phyloP scores from a whole-genome alignment of 2,329 filamentous ascomycete genomes.

The Peltaster fructicola region DNA sequence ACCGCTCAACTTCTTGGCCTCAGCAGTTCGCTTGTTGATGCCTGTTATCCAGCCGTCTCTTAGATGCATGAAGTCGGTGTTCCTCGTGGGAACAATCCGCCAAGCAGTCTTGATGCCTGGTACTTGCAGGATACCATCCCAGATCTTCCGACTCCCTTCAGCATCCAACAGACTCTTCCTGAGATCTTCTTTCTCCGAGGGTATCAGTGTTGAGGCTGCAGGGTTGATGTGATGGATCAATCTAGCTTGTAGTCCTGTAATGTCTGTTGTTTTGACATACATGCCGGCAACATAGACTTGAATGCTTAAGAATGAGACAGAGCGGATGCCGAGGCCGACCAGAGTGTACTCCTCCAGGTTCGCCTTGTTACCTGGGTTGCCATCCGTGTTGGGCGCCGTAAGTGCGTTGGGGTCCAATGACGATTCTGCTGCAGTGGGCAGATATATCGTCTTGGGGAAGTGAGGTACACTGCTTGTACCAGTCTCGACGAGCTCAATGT shows the following conservation, averaged over 20 bases:
- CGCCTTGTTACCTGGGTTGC: slow-evolving; percentile 16
- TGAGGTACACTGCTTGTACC: slow-evolving; percentile 63
- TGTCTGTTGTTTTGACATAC: slow-evolving; percentile 72
- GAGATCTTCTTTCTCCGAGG: slow-evolving; percentile 61
- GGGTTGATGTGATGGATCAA: slow-evolving; percentile 62
- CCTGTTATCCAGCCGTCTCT: slow-evolving; percentile 81
- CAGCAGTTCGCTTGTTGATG: slow-evolving; percentile 54
- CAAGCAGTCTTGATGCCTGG: slow-evolving; percentile 58
- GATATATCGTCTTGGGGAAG: slow-evolving; percentile 55
- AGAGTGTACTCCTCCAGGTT: slow-evolving; percentile 60
- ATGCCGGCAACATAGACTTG: slow-evolving; percentile 91
- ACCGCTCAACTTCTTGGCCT: slow-evolving; percentile 28
- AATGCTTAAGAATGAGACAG: slow-evolving; percentile 75
- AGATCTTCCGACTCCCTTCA: slow-evolving; percentile 50
- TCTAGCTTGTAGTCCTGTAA: slow-evolving; percentile 60
- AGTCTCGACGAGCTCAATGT: slow-evolving; percentile 59
- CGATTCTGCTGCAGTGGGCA: slow-evolving; percentile 33
- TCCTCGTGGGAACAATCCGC: slow-evolving; percentile 73
- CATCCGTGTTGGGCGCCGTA: slow-evolving; percentile 14
- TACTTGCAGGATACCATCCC: slow-evolving; percentile 51
- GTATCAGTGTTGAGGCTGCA: slow-evolving; percentile 64
- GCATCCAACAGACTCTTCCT: slow-evolving; percentile 53
- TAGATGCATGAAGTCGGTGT: slow-evolving; percentile 86
- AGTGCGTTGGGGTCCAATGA: slow-evolving; percentile 7
- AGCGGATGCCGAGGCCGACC: slow-evolving; percentile 71